These are phyloP conservation scores for Colletotrichum sp. DNA, from an alignment of 2,329 filamentous ascomycete species.

Conservation along the genomic window DNA sequence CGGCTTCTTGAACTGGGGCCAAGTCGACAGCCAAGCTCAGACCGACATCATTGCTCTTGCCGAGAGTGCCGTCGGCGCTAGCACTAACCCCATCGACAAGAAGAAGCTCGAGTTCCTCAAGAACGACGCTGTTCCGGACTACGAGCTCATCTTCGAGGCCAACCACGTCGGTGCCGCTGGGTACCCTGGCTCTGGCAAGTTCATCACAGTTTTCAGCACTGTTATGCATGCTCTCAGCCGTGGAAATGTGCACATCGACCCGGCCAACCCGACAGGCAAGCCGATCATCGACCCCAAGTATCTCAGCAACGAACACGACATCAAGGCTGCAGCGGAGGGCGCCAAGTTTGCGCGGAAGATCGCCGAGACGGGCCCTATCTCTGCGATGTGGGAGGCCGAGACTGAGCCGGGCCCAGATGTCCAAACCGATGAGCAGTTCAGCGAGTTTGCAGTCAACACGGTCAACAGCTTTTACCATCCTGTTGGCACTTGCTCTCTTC, in stretches of 20 bases:
- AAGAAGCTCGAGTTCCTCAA: slow-evolving; percentile 45
- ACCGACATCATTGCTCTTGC: slow-evolving; percentile 34
- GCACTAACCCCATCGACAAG: slow-evolving; percentile 34
- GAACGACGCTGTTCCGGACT: slow-evolving; percentile 30
- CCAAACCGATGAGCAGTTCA: slow-evolving; percentile 7
- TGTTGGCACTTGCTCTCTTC: slow-evolving; percentile 44
- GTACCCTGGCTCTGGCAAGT: slow-evolving; percentile 28
- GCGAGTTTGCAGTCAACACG: slow-evolving; percentile 1
- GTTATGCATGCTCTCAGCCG: slow-evolving; percentile 26
- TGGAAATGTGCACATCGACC: slow-evolving; percentile 24
- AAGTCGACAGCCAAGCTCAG: slow-evolving; percentile 34
- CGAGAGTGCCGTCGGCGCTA: slow-evolving; percentile 29
- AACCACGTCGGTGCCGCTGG: slow-evolving; percentile 34
- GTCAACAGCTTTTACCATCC: slow-evolving; percentile 36
- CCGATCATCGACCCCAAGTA: slow-evolving; percentile 32
- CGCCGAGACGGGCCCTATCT: slow-evolving; percentile 8
- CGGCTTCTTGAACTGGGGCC: slow-evolving; percentile 45
- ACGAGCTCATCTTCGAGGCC: slow-evolving; percentile 33
- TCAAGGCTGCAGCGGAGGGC: slow-evolving; percentile 32
- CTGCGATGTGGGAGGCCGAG: slow-evolving; percentile 7
- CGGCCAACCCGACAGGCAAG: slow-evolving; percentile 33
- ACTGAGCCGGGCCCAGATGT: slow-evolving; percentile 6
- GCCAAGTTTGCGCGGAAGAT: slow-evolving; percentile 28
- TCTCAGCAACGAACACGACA: slow-evolving; percentile 33
- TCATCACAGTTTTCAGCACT: slow-evolving; percentile 15